Evolutionary conservation across 306 rosid species (phyloP).

Genomic region (Trichosanthes truncata): DNA sequence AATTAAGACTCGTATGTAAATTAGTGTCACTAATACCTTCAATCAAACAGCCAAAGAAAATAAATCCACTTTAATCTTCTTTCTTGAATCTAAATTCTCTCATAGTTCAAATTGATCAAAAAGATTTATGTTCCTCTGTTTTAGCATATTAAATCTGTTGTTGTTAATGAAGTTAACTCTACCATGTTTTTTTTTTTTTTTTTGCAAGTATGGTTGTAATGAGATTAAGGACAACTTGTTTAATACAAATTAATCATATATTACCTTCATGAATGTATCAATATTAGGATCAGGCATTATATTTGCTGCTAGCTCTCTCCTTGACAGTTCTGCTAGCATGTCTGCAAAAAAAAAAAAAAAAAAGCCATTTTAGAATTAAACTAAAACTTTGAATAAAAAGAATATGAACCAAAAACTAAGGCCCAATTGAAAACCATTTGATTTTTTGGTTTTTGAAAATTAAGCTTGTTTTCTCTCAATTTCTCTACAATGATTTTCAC

Average conservation of each 20-base stretch:
- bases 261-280: conserved; percentile 42
- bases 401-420: background rate
- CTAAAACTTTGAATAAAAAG: background rate
- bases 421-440: too few species aligned
- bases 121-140: background rate
- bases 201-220: too few species aligned
- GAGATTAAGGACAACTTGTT: background rate
- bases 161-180: background rate
- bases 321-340: conserved; percentile 32
- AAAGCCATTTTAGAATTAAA: background rate
- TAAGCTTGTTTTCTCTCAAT: too few species aligned
- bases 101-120: background rate
- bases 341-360: conserved; percentile 16
- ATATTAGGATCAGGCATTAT: conserved; percentile 44
- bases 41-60: background rate
- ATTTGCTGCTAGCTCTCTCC: conserved; percentile 33
- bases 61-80: background rate
- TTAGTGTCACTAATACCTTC: background rate
- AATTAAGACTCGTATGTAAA: background rate
- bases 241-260: background rate
- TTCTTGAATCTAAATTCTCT: background rate
- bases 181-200: background rate
- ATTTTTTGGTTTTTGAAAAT: too few species aligned
- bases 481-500: too few species aligned
- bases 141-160: background rate